A percentile compares a stretch with the other conserved stretches of the same genome.
phyloP scores from a whole-genome alignment of 371 early-diverging fungal genomes.

The Chytridium lagenaria region DNA sequence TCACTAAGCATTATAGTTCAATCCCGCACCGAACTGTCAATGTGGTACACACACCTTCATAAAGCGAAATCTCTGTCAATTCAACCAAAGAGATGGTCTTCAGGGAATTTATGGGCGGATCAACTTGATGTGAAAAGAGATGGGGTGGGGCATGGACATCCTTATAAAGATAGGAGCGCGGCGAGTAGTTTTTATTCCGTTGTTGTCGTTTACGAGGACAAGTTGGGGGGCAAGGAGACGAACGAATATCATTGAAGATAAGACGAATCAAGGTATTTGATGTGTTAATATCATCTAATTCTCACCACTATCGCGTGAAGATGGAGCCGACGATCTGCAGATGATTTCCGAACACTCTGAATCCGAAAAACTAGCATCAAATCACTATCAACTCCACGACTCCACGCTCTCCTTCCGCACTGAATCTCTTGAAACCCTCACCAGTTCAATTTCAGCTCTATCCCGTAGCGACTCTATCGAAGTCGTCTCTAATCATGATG shows the following conservation, averaged over 20 bases:
- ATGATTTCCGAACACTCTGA: background rate
- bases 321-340: background rate
- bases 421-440: background rate
- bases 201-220: background rate
- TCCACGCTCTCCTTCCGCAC: background rate
- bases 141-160: background rate
- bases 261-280: background rate
- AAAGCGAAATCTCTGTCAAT: background rate
- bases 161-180: background rate
- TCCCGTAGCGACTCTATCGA: background rate
- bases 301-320: too few relatives aligned
- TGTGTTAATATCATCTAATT: too few relatives aligned
- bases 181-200: slow-evolving; percentile 6
- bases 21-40: background rate
- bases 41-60: slow-evolving; percentile 9
- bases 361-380: slow-evolving; percentile 1
- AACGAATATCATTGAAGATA: background rate
- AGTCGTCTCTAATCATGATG: background rate
- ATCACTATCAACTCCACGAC: background rate
- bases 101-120: slow-evolving; percentile 7
- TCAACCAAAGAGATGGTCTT: slow-evolving; percentile 7
- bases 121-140: background rate
- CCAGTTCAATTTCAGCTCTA: background rate
- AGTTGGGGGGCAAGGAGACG: background rate
- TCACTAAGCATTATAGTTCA: background rate